Evolutionary conservation across 1,139 yeast genomes (phyloP), one percentile per base, ranked within the genome.

Genomic region (Sugiyamaella pinicola): DNA sequence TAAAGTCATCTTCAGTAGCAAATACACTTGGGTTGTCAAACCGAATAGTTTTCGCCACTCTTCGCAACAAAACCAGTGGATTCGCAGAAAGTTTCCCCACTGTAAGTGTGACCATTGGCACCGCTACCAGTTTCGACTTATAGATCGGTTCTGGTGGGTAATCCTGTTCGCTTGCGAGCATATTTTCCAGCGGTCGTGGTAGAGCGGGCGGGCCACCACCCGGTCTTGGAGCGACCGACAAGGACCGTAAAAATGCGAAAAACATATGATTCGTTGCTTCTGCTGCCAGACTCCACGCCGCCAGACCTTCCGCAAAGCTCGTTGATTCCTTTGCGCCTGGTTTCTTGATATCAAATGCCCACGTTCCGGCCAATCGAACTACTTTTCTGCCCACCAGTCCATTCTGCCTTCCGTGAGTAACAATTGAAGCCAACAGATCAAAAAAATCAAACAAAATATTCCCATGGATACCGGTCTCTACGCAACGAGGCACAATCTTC

Each of bases 381-480:
- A 90, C 77, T 64, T 88, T 89, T 45, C 91, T 76, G 0, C 95
- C 95, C 62, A 87, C 82, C 72, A 90, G 72, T 61, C 85, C 84
- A 65, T 89, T 89, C 50, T 83, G 82, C 60, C 84, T 85, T 2
- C 95, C 83, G 68, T 88, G 86, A n/a, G 95, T 82, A 0, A 95
- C 84, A 40, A 90, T 71, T n/a, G 89, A 79, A 9, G 89, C 86
- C 50, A 90, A 72, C 47, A 90, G 74, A 64, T 90, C 96, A 64
- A 89, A 79, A 64, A 89, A 90, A 67, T 87, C 95, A 66, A 87
- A 87, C 4, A 88, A 93, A 8, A 90, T 87, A 2, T 93, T 85
- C 0, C 96, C 96, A 72, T 89, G 96, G 8, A 91, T 85, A 2
- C 93, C 88, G 0, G 95, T 85, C 7, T 86, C 80, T 28, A 88